Evolutionary conservation across 2,329 filamentous ascomycete species (phyloP).

Genomic region (Rutstroemia sydowiana): DNA sequence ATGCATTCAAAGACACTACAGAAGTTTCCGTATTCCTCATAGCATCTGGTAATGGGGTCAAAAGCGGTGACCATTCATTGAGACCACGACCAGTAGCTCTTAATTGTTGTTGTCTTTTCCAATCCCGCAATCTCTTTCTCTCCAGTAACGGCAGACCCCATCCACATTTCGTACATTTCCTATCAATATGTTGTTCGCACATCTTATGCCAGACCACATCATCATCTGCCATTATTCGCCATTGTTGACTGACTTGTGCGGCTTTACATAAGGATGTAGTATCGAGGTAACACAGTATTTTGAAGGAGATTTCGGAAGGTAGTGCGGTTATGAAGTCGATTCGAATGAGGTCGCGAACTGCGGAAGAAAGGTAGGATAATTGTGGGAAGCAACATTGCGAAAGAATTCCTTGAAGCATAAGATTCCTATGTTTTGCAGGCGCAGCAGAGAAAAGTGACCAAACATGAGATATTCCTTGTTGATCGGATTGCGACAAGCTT

Average conservation of each 20-base stretch:
- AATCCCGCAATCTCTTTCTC: conserved; percentile 76
- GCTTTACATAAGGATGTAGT: conserved; percentile 93
- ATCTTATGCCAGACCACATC: conserved; percentile 97
- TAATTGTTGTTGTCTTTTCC: conserved; percentile 68
- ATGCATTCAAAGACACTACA: conserved; percentile 12
- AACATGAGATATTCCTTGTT: conserved; percentile 92
- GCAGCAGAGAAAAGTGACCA: conserved; percentile 98
- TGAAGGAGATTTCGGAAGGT: conserved; percentile 84
- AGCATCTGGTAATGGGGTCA: conserved; percentile 40
- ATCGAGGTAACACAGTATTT: conserved; percentile 87
- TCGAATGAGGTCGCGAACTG: conserved; percentile 89
- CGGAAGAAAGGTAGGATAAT: conserved; percentile 82
- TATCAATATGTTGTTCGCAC: conserved; percentile 94
- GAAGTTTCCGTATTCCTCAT: conserved; percentile 7
- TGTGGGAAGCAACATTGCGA: conserved; percentile 97
- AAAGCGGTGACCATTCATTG: conserved; percentile 44
- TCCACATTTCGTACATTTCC: conserved; percentile 90
- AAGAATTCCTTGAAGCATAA: conserved; percentile 95
- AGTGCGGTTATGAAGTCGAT: conserved; percentile 92
- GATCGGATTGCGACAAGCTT: conserved; percentile 72
- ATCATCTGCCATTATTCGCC: conserved; percentile 87
- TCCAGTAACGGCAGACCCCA: conserved; percentile 91
- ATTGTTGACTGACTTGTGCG: conserved; percentile 83
- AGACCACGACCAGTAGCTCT: conserved; percentile 52
- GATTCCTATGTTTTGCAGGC: conserved; percentile 83